Conservation (phyloP, 352 stramenopile genomes). For the Pythium dissimile region DNA sequence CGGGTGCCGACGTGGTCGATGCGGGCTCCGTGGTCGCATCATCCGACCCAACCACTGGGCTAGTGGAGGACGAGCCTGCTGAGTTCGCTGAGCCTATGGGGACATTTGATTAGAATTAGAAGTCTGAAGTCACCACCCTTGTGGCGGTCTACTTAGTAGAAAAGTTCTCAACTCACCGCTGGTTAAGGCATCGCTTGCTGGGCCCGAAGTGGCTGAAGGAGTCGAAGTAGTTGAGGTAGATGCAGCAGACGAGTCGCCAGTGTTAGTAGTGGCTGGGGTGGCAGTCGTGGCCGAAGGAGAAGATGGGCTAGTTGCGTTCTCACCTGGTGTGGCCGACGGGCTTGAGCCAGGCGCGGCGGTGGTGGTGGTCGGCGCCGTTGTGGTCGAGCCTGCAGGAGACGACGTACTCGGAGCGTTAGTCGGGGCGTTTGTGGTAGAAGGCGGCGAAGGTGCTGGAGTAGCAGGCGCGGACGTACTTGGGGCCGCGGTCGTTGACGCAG, state of each 20-base stretch:
- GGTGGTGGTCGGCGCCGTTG: not conserved
- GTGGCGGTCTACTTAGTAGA: too few species aligned
- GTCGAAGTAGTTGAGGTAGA: not conserved
- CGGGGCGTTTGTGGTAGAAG: not conserved
- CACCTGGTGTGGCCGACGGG: constrained; percentile 4
- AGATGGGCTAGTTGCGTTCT: constrained; percentile 4
- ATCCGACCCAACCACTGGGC: not conserved
- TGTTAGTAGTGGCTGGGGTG: constrained; percentile 1
- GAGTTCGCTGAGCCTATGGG: not conserved
- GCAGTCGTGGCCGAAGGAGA: not conserved
- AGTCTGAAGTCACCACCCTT: too few species aligned
- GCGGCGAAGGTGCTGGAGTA: constrained; percentile 1
- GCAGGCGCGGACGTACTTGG: constrained; percentile 7
- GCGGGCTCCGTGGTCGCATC: not conserved
- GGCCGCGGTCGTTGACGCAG: constrained; percentile 1
- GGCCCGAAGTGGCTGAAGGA: not conserved
- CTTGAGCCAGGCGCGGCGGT: not conserved
- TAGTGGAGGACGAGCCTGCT: not conserved
- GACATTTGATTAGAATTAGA: not conserved
- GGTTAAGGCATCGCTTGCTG: not conserved
- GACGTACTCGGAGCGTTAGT: constrained; percentile 9
- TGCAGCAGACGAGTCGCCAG: not conserved
- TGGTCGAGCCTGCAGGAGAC: constrained; percentile 8
- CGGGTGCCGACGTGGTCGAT: not conserved
- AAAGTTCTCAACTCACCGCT: constrained; percentile 3